Conservation (phyloP, 108 stramenopile species). For the Cyclotella baltica region DNA sequence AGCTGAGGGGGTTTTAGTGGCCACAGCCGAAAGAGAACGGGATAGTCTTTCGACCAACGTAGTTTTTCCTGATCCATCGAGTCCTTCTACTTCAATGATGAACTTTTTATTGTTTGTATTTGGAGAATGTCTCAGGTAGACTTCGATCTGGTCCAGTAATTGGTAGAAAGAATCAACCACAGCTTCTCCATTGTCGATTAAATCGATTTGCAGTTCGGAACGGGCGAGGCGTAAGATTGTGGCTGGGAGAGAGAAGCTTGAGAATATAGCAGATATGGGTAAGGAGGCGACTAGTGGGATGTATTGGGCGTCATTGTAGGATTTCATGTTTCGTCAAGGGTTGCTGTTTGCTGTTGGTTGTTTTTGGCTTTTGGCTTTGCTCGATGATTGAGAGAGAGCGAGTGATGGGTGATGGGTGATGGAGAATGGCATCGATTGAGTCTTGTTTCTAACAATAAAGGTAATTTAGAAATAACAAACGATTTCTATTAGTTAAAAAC, state of each 20-base stretch:
- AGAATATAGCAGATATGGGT: background rate
- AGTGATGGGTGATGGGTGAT: no score
- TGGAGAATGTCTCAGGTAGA: no score
- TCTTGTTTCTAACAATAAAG: no score
- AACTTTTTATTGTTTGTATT: no score
- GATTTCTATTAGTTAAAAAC: no score
- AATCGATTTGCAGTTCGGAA: background rate
- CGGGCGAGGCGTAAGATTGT: background rate
- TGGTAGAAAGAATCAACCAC: background rate
- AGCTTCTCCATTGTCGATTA: slow-evolving; percentile 10
- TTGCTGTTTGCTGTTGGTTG: no score
- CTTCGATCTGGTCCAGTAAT: background rate
- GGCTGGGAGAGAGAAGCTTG: background rate
- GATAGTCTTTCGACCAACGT: slow-evolving; percentile 28
- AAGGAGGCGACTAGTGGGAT: background rate
- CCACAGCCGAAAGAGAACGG: slow-evolving; percentile 14
- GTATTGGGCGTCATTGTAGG: slow-evolving; percentile 5
- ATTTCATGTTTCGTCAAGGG: no score
- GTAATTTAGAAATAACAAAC: no score
- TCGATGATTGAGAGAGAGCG: no score
- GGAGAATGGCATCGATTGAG: no score
- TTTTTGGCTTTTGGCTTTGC: no score
- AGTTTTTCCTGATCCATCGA: slow-evolving; percentile 56
- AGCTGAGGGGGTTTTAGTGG: slow-evolving; percentile 34
- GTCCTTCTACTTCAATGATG: slow-evolving; percentile 50